phyloP scores from a whole-genome alignment of 2,329 filamentous ascomycete genomes.

The Pleomassaria siparia region DNA sequence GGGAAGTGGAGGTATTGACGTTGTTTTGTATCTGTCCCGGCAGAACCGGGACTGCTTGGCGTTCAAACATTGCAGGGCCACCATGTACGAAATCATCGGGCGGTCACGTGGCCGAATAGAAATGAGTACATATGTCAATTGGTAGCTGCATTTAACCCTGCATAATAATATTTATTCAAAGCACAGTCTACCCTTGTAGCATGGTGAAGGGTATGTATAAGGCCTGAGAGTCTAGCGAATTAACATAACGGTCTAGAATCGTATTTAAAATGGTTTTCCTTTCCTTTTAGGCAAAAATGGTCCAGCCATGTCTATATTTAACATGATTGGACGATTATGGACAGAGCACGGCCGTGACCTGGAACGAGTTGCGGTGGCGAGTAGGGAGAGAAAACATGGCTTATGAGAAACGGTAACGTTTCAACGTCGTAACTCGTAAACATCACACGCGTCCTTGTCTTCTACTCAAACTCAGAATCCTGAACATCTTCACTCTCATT shows the following conservation, averaged over 20 bases:
- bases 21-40: background rate
- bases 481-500: background rate
- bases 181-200: too few relatives aligned
- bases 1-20: background rate
- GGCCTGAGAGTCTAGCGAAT: too few relatives aligned
- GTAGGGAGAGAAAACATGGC: background rate
- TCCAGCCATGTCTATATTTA: background rate
- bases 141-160: too few relatives aligned
- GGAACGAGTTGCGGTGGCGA: background rate
- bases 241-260: too few relatives aligned
- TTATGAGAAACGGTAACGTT: background rate
- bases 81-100: too few relatives aligned
- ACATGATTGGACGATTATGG: background rate
- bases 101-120: background rate
- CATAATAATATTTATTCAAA: too few relatives aligned
- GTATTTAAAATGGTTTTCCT: too few relatives aligned
- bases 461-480: background rate
- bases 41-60: too few relatives aligned
- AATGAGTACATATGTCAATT: too few relatives aligned
- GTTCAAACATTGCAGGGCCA: too few relatives aligned
- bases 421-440: background rate
- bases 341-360: background rate
- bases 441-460: background rate
- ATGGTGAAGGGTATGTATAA: too few relatives aligned
- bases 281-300: too few relatives aligned